Conservation (phyloP, 441 rosid species). For the Codiaeum variegatum region DNA sequence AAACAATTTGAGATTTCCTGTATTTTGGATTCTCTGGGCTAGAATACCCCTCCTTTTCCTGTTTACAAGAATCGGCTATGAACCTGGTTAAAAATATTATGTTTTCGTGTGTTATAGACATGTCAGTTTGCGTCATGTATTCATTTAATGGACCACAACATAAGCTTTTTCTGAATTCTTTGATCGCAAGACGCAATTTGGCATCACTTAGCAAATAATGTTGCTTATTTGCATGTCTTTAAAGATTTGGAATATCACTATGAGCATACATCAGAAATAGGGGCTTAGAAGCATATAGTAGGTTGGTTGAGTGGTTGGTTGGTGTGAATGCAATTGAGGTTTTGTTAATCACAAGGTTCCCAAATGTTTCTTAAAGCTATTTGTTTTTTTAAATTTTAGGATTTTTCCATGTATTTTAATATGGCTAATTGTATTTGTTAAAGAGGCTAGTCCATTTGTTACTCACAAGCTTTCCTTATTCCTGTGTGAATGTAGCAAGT, state of each 20-base stretch:
- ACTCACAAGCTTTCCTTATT: background rate
- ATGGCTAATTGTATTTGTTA: background rate
- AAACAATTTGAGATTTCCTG: background rate
- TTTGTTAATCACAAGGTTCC: background rate
- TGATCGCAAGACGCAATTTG: background rate
- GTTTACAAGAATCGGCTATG: background rate
- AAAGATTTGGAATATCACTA: background rate
- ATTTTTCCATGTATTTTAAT: background rate
- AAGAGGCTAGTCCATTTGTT: background rate
- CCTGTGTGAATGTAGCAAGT: constrained; percentile 50
- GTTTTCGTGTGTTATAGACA: background rate
- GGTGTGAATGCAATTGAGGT: background rate
- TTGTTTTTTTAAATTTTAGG: too few relatives aligned
- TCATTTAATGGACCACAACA: background rate
- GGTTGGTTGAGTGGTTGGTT: background rate
- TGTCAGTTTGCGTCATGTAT: background rate
- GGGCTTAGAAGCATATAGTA: background rate
- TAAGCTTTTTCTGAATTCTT: background rate
- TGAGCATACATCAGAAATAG: background rate
- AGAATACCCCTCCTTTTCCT: too few relatives aligned
- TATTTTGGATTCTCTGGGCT: background rate
- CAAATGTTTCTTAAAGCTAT: background rate
- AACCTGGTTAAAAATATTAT: background rate
- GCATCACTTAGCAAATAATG: background rate
- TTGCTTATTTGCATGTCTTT: background rate